These are phyloP conservation scores for Aspergillus nidulans DNA, from an alignment of 495 filamentous ascomycete species.

Conservation along the genomic window DNA sequence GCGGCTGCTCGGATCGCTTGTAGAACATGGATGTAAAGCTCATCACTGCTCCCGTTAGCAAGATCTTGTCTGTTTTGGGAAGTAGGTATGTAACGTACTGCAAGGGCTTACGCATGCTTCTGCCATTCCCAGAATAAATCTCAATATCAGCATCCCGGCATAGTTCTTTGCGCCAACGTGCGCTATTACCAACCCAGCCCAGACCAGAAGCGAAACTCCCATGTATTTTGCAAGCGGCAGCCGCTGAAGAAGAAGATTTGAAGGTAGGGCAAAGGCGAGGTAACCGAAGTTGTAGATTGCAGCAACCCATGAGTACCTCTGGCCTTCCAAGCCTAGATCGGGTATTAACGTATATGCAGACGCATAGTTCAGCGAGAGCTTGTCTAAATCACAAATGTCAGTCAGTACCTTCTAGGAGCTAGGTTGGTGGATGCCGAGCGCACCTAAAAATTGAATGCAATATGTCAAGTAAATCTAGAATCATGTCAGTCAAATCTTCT, in stretches of 20 bases:
- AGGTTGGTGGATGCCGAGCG: neutral
- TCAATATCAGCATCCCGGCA: conserved; percentile 48
- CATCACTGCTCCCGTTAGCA: conserved; percentile 26
- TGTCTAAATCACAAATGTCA: conserved; percentile 18
- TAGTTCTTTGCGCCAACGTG: conserved; percentile 57
- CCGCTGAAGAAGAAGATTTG: conserved; percentile 50
- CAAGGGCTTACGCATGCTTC: conserved; percentile 57
- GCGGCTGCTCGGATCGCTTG: conserved; percentile 59
- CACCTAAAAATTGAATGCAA: conserved; percentile 36
- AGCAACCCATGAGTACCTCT: conserved; percentile 52
- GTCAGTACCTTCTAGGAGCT: neutral
- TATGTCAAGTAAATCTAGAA: conserved; percentile 34
- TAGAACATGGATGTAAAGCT: conserved; percentile 68
- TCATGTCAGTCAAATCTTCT: neutral
- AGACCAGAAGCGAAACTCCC: conserved; percentile 54
- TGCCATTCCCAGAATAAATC: conserved; percentile 62
- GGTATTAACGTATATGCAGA: conserved; percentile 34
- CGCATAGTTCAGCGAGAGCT: conserved; percentile 39
- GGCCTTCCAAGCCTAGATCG: conserved; percentile 46
- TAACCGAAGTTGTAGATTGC: conserved; percentile 51
- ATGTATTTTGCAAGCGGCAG: conserved; percentile 57
- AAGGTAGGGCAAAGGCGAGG: conserved; percentile 26
- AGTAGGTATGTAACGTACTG: conserved; percentile 14
- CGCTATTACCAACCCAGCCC: conserved; percentile 52
- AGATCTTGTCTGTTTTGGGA: neutral